Base-by-base conservation (phyloP, 73 alveolate genomes). In the Urostyla sp. region DNA sequence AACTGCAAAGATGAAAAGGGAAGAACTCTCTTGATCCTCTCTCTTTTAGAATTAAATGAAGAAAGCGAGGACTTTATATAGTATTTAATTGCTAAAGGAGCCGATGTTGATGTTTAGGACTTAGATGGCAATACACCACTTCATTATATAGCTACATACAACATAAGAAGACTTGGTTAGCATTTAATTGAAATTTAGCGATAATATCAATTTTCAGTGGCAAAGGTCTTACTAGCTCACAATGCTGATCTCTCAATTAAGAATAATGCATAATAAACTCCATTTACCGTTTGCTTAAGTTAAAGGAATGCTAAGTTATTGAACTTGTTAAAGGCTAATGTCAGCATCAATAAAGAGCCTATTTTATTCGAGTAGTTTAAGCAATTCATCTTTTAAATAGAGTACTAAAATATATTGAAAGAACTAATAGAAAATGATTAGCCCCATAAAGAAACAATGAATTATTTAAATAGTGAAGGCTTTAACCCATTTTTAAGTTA, bases 1-100 rank as follows among this genome's bases (percentile, higher is more conserved):
- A 95, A 96, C 84, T 92, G 99, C 58, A 95, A 94, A 60, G 98
- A 95, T 87, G 97, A 91, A 52, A 76, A 88, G 77, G 99, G 98
- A 63, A 95, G 95, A 92, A 89, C 98, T 23, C 79, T 96, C 40
- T 74, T 96, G 21, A 89, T 92, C 56, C 91, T 92, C 61, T 77
- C 96, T 49, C 74, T 95, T 32, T 80, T 75, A 44, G 85, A 54
- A 51, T 72, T 95, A 10, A 88, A 86, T 28, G 87, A 75, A 11
- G 95, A 95, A 31, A 69, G 96, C 0, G 88, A 83, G 10, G 95
- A 84, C 28, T 91, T 92, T 59, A 84, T 96, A 69, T 57, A 48
- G 63, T 96, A 76, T 75, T 74, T 96, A 28, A 63, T 96, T 27
- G 59, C 91, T 55, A 95, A 96, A 85, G 81, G 93, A 48, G 98